Base-by-base conservation (phyloP, 2,329 filamentous ascomycete genomes). In the Tolypocladium inflatum region DNA sequence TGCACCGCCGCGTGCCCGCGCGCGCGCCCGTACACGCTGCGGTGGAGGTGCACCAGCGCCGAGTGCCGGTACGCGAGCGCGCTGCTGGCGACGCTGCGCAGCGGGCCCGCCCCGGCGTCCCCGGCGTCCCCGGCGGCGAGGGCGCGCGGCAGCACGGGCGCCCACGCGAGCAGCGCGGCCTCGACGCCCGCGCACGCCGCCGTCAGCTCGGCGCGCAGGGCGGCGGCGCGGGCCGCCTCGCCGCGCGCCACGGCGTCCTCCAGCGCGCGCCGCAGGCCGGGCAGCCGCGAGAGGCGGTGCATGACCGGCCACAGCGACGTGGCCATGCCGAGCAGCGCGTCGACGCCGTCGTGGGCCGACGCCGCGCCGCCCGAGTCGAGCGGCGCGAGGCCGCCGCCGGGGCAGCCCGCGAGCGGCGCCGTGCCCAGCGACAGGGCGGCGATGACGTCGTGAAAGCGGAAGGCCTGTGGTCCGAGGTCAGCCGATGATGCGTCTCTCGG, bases 371-470 rank as follows among this genome's bases (percentile, higher is more conserved):
- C 70, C 2, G 77, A 73, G 57, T 79, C 73, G n/a, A 77, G 66
- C 2, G 77, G 74, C 19, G 79, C 74, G 43, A 80, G 72, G 19
- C 76, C 75, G 6, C 75, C 73, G 15, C 76, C 75, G 2, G 80
- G 77, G 3, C 78, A 74, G 15, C 73, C 76, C 1, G 80, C 80
- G 15, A 85, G 73, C 2, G 83, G 82, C 5, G 81, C 74, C 15
- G 80, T 83, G 57, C 82, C 82, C 55, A 85, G 77, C 0, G 83
- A 86, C 37, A 87, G 71, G 1, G 84, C 83, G 7, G 83, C 79
- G 58, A 86, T 86, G 26, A 86, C 83, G 65, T 86, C 83, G 69
- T 86, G 86, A 63, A 86, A 86, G 7, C 81, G 78, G 63, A 86
- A 87, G 1, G 83, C 82, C 83, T 86, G 8, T 5, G 3, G 8